Conservation (phyloP, 805 yeast genomes). For the Tetrapisispora namnaoensis region DNA sequence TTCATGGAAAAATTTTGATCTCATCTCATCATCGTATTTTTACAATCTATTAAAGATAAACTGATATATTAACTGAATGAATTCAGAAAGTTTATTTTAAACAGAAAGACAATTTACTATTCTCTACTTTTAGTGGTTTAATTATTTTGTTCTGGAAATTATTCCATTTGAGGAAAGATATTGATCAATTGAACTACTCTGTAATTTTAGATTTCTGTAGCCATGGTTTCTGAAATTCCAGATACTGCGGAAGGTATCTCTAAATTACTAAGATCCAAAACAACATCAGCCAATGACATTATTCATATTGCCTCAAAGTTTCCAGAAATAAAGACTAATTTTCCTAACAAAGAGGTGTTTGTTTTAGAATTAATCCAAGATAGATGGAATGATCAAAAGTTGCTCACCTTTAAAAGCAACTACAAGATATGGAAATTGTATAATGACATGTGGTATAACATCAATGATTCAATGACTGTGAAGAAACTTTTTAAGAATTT, state of each 20-base stretch:
- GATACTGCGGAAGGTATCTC: slow-evolving; percentile 43
- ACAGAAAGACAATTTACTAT: background rate
- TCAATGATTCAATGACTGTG: slow-evolving; percentile 20
- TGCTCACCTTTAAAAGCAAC: slow-evolving; percentile 35
- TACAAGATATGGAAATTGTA: slow-evolving; percentile 43
- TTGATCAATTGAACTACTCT: background rate
- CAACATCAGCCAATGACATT: slow-evolving; percentile 35
- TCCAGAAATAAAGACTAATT: slow-evolving; percentile 33
- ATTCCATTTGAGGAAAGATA: background rate
- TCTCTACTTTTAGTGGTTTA: background rate
- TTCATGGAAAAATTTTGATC: slow-evolving; percentile 2
- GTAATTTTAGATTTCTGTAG: background rate
- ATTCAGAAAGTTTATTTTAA: too few relatives aligned
- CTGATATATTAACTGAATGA: background rate
- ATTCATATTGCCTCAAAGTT: slow-evolving; percentile 26
- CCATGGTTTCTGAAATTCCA: slow-evolving; percentile 5
- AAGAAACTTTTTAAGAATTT: slow-evolving; percentile 37
- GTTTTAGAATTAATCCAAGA: slow-evolving; percentile 52
- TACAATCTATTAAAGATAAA: background rate
- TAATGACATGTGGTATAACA: slow-evolving; percentile 30
- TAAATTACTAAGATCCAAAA: slow-evolving; percentile 46
- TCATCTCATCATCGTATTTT: slow-evolving; percentile 8
- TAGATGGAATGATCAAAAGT: slow-evolving; percentile 42
- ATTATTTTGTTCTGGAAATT: background rate
- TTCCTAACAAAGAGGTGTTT: slow-evolving; percentile 49